Evolutionary conservation across 2,329 filamentous ascomycete genomes (phyloP), one percentile per base, ranked within the genome.

Genomic region (Penicillium sp.): DNA sequence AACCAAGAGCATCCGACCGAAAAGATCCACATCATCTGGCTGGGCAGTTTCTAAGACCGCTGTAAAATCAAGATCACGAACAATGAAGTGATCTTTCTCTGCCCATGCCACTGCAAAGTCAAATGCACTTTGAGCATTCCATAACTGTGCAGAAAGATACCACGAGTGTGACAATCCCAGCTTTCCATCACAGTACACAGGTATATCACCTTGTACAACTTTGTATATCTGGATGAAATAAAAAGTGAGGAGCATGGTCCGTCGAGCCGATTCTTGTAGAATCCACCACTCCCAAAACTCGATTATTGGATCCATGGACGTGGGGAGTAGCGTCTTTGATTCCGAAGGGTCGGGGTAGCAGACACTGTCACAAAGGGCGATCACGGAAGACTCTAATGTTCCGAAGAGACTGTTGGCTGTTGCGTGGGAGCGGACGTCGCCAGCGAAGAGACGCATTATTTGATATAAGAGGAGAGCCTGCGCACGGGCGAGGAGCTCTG

Each of bases 221-320:
- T 67, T 63, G 31, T 68, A 66, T 48, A 72, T 65, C 49, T 65
- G 65, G 2, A 66, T 59, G 31, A 85, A 76, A 45, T 82, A 83
- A 61, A 81, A 81, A 0, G 78, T 69, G 12, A 82, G 73, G 1
- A 86, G 70, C 0, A 82, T 73, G 0, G 84, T 86, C 15, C 84
- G 80, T 2, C 83, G 78, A 0, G 79, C 74, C 0, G 83, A 85
- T 66, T 87, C 84, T 11, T 83, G 77, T 20, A 85, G 74, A 2
- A 84, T 71, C 81, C 82, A 87, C 1, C 76, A 73, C 7, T 72
- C 68, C 84, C 84, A 87, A 47, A 82, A 82, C 0, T 74, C 63
- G 17, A 74, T 76, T 1, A 78, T 77, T 0, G 77, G 73, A 10
- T 75, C 76, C 3, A 83, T 65, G 0, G 79, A 70, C 5, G 79